Percentiles rank a stretch among this genome's conserved stretches.
phyloP scores from a whole-genome alignment of 2,329 filamentous ascomycete species.

The Pseudogymnoascus sp. region DNA sequence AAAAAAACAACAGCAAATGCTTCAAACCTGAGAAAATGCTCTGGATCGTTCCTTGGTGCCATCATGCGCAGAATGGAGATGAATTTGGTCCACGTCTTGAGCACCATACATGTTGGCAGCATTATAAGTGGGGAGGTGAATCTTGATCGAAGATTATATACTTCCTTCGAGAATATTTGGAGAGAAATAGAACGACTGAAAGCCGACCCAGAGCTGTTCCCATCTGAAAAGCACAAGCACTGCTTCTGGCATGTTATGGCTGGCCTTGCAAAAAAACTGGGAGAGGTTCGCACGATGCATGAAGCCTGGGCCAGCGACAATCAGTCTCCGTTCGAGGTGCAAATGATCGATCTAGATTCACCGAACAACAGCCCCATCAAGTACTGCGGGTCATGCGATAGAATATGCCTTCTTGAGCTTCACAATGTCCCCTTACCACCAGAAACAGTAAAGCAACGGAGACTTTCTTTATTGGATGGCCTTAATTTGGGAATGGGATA shows the following conservation, averaged over 20 bases:
- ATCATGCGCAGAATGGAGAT: background rate
- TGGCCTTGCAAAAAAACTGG: background rate
- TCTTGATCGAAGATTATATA: background rate
- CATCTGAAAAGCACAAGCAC: background rate
- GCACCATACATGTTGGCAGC: background rate
- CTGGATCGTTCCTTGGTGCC: background rate
- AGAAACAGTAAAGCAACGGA: background rate
- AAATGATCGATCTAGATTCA: background rate
- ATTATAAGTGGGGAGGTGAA: background rate
- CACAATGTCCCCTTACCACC: background rate
- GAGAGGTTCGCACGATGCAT: background rate
- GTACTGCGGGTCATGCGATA: background rate
- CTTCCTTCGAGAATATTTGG: background rate
- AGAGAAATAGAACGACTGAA: background rate
- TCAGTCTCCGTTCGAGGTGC: background rate
- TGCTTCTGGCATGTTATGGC: background rate
- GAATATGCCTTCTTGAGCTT: background rate
- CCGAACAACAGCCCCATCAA: background rate
- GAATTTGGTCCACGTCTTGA: background rate
- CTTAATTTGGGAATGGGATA: background rate
- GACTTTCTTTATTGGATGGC: background rate
- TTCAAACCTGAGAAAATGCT: background rate
- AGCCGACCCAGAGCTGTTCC: background rate
- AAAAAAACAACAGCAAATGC: background rate
- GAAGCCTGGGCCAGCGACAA: background rate